Conservation (phyloP, 306 rosid species). For the Elaeagnus macrophylla region DNA sequence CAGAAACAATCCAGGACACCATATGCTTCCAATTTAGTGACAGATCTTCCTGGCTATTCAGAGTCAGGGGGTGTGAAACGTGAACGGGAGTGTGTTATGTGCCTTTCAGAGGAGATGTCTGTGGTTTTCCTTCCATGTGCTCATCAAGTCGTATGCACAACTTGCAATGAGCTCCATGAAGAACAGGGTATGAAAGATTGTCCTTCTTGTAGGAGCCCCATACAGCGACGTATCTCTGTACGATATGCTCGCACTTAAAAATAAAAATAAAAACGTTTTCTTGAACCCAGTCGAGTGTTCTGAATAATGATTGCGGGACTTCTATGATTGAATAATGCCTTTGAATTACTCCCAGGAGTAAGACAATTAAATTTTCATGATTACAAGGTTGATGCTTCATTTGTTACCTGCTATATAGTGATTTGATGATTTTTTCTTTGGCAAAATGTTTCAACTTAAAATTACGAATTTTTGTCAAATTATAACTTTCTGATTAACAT, state of each 20-base stretch:
- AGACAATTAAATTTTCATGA: slow-evolving; percentile 32
- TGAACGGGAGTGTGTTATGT: slow-evolving; percentile 93
- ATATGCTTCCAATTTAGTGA: slow-evolving; percentile 35
- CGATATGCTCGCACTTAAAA: slow-evolving; percentile 46
- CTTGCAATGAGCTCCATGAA: slow-evolving; percentile 91
- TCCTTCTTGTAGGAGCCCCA: slow-evolving; percentile 87
- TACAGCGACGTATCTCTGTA: slow-evolving; percentile 72
- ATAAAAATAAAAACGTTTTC: slow-evolving; percentile 6
- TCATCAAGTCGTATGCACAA: slow-evolving; percentile 86
- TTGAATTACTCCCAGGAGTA: slow-evolving; percentile 29
- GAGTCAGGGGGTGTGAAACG: slow-evolving; percentile 62
- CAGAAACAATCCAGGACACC: slow-evolving; percentile 25
- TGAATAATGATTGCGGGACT: slow-evolving; percentile 41
- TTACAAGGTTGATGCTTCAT: slow-evolving; percentile 25
- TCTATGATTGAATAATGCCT: slow-evolving; percentile 44
- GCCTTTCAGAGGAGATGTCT: slow-evolving; percentile 92
- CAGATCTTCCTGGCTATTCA: slow-evolving; percentile 31
- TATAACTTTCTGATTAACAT: too few relatives aligned
- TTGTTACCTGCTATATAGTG: neutral
- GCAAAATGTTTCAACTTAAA: too few relatives aligned
- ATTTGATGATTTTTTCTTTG: too few relatives aligned
- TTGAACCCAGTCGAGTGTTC: slow-evolving; percentile 35
- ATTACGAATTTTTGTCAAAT: too few relatives aligned
- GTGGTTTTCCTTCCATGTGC: slow-evolving; percentile 91
- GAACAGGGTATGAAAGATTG: slow-evolving; percentile 93